A percentile compares a stretch with the other conserved stretches of the same genome.
Conservation (phyloP, 2,329 filamentous ascomycete species). For the Claviceps africana region DNA sequence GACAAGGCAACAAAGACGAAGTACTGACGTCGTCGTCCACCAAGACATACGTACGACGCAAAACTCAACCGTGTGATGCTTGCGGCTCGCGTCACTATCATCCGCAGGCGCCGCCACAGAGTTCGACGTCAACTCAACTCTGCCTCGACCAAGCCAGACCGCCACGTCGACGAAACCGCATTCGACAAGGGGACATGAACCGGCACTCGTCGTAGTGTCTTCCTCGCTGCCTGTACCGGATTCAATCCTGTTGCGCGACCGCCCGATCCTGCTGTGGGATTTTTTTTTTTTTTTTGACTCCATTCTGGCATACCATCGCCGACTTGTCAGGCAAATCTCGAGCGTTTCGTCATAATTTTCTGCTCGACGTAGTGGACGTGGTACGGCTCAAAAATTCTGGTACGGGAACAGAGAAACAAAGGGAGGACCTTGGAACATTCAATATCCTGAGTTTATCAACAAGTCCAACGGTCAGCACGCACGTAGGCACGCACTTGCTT, state of each 20-base stretch:
- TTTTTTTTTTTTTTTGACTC: not conserved
- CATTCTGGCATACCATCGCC: not conserved
- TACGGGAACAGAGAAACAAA: not conserved
- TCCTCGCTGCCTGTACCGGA: conserved; percentile 2
- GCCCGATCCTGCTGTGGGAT: not conserved
- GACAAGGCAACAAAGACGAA: not conserved
- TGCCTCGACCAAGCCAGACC: conserved; percentile 1
- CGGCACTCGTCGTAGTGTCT: not conserved
- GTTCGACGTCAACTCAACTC: not conserved
- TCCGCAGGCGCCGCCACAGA: not conserved
- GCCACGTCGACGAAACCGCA: conserved; percentile 4
- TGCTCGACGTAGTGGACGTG: not conserved
- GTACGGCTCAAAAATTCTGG: not conserved
- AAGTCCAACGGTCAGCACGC: not conserved
- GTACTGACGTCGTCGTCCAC: not conserved
- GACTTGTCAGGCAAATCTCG: not conserved
- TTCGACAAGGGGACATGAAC: conserved; percentile 1
- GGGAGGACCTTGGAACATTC: not conserved
- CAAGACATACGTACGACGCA: not conserved
- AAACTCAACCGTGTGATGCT: not conserved
- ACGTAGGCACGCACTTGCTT: not conserved
- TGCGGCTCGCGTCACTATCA: not conserved
- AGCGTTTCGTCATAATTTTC: not conserved
- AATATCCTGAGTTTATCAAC: not conserved
- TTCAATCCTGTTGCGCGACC: not conserved